phyloP scores from a whole-genome alignment of 768 basidiomycete species.

The Pleurotus ostreatus region DNA sequence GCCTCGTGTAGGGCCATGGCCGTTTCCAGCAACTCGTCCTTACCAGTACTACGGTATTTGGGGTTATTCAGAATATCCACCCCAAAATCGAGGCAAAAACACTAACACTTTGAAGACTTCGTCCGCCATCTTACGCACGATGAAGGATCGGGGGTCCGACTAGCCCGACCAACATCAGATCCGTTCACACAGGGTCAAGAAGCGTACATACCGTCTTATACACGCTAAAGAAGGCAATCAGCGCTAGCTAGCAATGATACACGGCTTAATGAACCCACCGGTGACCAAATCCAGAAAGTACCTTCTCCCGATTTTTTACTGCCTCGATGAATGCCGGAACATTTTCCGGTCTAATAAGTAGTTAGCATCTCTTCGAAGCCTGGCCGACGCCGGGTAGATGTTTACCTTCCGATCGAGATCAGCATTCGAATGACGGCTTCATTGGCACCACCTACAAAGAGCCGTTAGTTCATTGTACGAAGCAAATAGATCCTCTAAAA shows the following conservation, averaged over 20 bases:
- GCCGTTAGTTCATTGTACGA: conserved; percentile 5
- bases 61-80: background rate
- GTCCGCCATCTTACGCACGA: conserved; percentile 86
- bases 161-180: conserved; percentile 22
- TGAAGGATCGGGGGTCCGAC: conserved; percentile 90
- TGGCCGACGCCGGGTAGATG: background rate
- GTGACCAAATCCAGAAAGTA: conserved; percentile 89
- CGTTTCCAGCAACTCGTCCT: conserved; percentile 80
- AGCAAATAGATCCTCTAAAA: background rate
- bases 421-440: conserved; percentile 96
- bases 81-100: background rate
- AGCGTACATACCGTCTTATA: conserved; percentile 61
- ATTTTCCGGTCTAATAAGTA: conserved; percentile 61
- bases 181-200: background rate
- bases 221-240: conserved; percentile 32
- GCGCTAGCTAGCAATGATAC: no score
- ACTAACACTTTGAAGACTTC: conserved; percentile 87
- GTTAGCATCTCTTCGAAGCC: background rate
- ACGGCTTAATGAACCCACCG: conserved; percentile 37
- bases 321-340: conserved; percentile 82
- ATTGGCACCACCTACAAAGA: conserved; percentile 69
- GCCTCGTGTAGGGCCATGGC: conserved; percentile 87
- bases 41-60: conserved; percentile 58
- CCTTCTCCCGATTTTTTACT: conserved; percentile 85
- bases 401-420: conserved; percentile 78